Percentiles rank a stretch among this genome's conserved stretches.
These are phyloP conservation scores for Rhizophora apiculata DNA, from an alignment of 345 rosid genomes.

Conservation along the genomic window DNA sequence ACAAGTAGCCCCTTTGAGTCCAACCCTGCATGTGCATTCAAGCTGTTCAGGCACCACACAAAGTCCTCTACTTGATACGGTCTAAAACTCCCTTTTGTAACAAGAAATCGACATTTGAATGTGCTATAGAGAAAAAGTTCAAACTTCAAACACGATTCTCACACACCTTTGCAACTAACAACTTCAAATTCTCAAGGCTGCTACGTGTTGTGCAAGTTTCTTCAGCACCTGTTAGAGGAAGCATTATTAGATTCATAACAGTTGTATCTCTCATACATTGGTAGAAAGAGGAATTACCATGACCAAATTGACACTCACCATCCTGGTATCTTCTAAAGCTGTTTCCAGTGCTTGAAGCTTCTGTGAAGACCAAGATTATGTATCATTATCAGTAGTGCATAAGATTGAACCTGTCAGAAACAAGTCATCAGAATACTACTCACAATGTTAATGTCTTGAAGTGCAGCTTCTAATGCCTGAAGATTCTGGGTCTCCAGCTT, in stretches of 20 bases:
- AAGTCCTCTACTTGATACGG: no score
- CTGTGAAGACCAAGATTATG: neutral
- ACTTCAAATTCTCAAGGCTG: conserved; percentile 22
- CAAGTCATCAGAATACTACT: neutral
- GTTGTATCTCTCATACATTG: neutral
- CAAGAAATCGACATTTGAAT: no score
- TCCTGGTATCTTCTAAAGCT: conserved; percentile 39
- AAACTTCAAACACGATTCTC: neutral
- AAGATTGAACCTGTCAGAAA: neutral
- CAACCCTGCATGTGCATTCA: no score
- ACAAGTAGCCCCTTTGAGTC: no score
- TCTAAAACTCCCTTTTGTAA: no score
- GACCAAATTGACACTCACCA: conserved; percentile 22
- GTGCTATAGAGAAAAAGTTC: no score
- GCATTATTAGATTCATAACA: neutral
- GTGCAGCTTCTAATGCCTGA: conserved; percentile 39
- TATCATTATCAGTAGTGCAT: neutral
- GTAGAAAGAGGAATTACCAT: neutral
- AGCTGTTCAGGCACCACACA: no score
- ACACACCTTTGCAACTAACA: neutral
- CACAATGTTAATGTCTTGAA: conserved; percentile 16
- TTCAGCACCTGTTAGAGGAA: conserved; percentile 32
- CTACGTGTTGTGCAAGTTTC: conserved; percentile 32
- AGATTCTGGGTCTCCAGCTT: conserved; percentile 23
- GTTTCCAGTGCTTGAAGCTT: conserved; percentile 44